Percentiles rank a stretch among this genome's conserved stretches.
Evolutionary conservation across 306 rosid genomes (phyloP).

Genomic region (Cucumis hystrix): DNA sequence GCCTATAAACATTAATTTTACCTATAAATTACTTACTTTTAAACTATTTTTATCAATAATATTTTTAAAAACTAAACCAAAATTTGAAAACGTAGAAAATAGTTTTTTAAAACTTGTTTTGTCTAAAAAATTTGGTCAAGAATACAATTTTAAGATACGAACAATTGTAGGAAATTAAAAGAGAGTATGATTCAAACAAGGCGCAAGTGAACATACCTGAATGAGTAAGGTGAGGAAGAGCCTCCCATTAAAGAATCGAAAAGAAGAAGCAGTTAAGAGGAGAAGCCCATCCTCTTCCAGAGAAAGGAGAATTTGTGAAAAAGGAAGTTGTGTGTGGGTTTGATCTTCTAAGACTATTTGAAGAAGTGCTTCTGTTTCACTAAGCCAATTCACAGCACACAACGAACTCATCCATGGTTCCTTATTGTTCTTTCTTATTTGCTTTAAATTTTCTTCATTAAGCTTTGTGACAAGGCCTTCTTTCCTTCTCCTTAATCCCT

Average conservation of each 20-base stretch:
- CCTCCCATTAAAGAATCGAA: constrained; percentile 34
- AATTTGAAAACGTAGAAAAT: no score
- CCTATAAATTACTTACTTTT: no score
- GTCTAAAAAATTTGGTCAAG: no score
- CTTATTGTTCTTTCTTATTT: neutral
- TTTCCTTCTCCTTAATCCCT: constrained; percentile 24
- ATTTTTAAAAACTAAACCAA: no score
- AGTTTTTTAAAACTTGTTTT: no score
- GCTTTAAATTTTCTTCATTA: neutral
- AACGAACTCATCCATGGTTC: constrained; percentile 13
- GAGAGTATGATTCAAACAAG: no score
- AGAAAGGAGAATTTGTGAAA: constrained; percentile 31
- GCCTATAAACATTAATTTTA: no score
- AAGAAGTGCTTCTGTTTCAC: constrained; percentile 27
- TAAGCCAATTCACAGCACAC: constrained; percentile 23
- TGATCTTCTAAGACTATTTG: constrained; percentile 27
- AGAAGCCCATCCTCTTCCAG: constrained; percentile 36
- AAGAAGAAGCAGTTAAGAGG: constrained; percentile 41
- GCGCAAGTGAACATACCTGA: no score
- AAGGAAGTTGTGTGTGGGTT: constrained; percentile 4
- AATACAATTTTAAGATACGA: no score
- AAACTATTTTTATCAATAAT: no score
- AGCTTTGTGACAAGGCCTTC: constrained; percentile 13
- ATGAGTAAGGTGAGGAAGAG: constrained; percentile 36
- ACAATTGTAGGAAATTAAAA: no score